phyloP scores from a whole-genome alignment of 1,139 yeast species.

The Yamadazyma jaroonii region DNA sequence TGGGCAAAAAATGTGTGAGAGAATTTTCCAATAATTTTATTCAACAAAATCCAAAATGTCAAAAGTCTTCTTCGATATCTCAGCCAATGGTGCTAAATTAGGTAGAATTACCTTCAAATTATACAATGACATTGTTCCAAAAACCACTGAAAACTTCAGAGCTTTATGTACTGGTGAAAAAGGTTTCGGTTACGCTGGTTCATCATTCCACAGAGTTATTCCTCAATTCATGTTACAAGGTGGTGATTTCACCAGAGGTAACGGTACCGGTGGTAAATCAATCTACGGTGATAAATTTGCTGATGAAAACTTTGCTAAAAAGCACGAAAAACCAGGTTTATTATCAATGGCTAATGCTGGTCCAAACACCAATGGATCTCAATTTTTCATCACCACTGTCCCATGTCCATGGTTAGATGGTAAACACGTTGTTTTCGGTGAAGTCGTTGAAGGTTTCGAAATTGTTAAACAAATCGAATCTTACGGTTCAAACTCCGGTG shows the following conservation, averaged over 20 bases:
- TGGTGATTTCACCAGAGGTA: constrained; percentile 94
- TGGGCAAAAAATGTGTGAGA: neutral
- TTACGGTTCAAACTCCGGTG: constrained; percentile 81
- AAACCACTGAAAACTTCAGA: constrained; percentile 98
- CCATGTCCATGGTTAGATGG: constrained; percentile 97
- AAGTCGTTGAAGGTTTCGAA: constrained; percentile 87
- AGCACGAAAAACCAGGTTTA: constrained; percentile 90
- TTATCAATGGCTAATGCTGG: constrained; percentile 99
- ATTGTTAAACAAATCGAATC: constrained; percentile 89
- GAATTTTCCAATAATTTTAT: neutral
- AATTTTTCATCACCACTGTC: constrained; percentile 97
- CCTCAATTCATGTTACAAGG: constrained; percentile 99
- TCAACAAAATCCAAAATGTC: constrained; percentile 30
- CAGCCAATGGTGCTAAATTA: constrained; percentile 55
- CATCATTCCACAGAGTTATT: constrained; percentile 97
- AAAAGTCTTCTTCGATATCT: constrained; percentile 73
- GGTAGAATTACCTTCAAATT: constrained; percentile 51
- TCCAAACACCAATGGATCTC: constrained; percentile 99
- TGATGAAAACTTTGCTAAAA: constrained; percentile 89
- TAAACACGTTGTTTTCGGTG: constrained; percentile 98
- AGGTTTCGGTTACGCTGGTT: constrained; percentile 91
- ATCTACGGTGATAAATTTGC: constrained; percentile 95
- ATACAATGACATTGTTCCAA: constrained; percentile 93
- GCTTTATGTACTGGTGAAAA: constrained; percentile 96
- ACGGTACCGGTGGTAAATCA: constrained; percentile 98